Conservation (phyloP, 371 early-diverging fungal species). For the Mucor lusitanicus region DNA sequence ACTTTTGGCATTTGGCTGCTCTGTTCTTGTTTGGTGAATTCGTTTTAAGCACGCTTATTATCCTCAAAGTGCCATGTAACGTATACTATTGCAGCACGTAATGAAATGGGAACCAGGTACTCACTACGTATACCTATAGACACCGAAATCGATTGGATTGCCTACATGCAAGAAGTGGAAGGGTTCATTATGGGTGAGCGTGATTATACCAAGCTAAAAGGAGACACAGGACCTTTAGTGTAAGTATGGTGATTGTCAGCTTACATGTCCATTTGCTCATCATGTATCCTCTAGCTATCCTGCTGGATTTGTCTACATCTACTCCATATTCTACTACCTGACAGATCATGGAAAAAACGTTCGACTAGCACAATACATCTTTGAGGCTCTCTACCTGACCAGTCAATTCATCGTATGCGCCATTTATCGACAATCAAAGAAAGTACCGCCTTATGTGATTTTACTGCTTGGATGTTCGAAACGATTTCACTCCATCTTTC, state of each 20-base stretch:
- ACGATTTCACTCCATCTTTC: conserved; percentile 89
- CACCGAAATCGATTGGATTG: conserved; percentile 94
- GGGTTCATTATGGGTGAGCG: conserved; percentile 79
- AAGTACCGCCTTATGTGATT: conserved; percentile 63
- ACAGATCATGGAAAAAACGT: conserved; percentile 74
- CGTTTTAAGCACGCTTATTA: conserved; percentile 50
- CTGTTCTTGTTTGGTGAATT: conserved; percentile 57
- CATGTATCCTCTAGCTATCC: conserved; percentile 67
- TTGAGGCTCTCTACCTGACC: conserved; percentile 71
- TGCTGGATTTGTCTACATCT: conserved; percentile 91
- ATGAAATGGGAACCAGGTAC: not conserved
- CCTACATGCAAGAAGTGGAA: conserved; percentile 92
- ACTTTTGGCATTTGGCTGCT: conserved; percentile 68
- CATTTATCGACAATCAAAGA: conserved; percentile 61
- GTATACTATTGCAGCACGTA: not conserved
- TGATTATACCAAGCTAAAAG: conserved; percentile 76
- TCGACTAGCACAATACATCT: conserved; percentile 78
- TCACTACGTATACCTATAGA: conserved; percentile 45
- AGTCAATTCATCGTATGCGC: conserved; percentile 65
- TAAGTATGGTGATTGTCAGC: conserved; percentile 27
- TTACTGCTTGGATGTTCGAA: conserved; percentile 70
- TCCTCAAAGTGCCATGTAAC: conserved; percentile 57
- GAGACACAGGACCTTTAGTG: conserved; percentile 95
- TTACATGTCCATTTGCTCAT: not conserved
- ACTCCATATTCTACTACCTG: conserved; percentile 67